phyloP scores from a whole-genome alignment of 2,329 filamentous ascomycete species.

The Aspergillus sojae region DNA sequence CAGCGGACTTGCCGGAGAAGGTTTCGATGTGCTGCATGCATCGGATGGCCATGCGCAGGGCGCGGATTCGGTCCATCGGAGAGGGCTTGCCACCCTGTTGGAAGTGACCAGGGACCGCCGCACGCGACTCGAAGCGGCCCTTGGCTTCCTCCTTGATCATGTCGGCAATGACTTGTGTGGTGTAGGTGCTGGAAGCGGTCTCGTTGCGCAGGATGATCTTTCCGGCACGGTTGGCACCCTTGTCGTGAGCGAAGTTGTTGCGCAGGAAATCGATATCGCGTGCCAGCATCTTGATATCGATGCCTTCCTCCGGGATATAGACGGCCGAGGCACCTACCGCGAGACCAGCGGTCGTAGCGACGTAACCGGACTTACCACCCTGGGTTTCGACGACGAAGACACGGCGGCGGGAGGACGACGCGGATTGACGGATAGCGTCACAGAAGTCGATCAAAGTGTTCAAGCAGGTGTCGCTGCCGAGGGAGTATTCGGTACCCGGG shows the following conservation, averaged over 20 bases:
- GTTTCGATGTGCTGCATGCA: slow-evolving; percentile 88
- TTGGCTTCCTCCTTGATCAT: slow-evolving; percentile 94
- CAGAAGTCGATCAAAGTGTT: slow-evolving; percentile 94
- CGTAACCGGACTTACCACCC: slow-evolving; percentile 59
- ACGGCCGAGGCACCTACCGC: slow-evolving; percentile 86
- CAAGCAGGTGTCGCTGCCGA: slow-evolving; percentile 92
- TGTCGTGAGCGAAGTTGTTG: slow-evolving; percentile 80
- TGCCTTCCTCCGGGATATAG: slow-evolving; percentile 95
- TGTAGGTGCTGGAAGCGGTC: slow-evolving; percentile 87
- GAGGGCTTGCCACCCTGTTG: slow-evolving; percentile 93
- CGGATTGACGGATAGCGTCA: slow-evolving; percentile 95
- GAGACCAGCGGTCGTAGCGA: slow-evolving; percentile 84
- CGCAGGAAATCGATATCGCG: slow-evolving; percentile 88
- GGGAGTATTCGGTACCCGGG: slow-evolving; percentile 92
- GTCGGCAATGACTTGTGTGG: slow-evolving; percentile 87
- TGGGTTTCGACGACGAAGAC: slow-evolving; percentile 98
- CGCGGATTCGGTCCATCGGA: slow-evolving; percentile 92
- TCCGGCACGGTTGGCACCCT: slow-evolving; percentile 84
- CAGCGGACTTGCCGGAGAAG: slow-evolving; percentile 67
- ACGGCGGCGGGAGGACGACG: slow-evolving; percentile 84
- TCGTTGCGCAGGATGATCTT: slow-evolving; percentile 97
- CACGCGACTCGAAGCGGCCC: slow-evolving; percentile 87
- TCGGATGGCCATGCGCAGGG: slow-evolving; percentile 88
- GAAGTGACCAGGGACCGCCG: slow-evolving; percentile 90
- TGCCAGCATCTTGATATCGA: slow-evolving; percentile 89